Conservation (phyloP, 768 basidiomycete genomes). For the Tubosaeta brunneosetosa region DNA sequence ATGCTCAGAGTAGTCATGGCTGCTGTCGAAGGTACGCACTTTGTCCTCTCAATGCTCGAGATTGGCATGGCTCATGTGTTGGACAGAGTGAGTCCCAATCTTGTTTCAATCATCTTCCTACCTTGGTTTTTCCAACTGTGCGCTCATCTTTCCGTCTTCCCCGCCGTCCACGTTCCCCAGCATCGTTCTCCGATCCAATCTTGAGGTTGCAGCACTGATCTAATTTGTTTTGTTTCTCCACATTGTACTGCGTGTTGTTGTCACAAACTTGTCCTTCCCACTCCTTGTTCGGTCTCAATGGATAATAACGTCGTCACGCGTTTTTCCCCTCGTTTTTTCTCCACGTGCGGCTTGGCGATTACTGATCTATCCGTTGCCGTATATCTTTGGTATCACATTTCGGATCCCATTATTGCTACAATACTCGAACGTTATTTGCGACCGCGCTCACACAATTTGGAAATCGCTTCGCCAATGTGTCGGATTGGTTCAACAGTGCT, state of each 20-base stretch:
- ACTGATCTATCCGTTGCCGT: slow-evolving; percentile 18
- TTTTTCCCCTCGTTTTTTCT: neutral
- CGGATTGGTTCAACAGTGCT: slow-evolving; percentile 37
- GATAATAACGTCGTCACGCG: slow-evolving; percentile 13
- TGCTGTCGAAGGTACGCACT: slow-evolving; percentile 81
- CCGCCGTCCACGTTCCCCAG: slow-evolving; percentile 20
- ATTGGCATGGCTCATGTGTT: slow-evolving; percentile 13
- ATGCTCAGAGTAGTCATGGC: slow-evolving; percentile 91
- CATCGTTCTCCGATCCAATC: slow-evolving; percentile 37
- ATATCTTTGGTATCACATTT: slow-evolving; percentile 23
- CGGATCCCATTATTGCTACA: slow-evolving; percentile 20
- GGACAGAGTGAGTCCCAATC: slow-evolving; percentile 60
- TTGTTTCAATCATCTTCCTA: slow-evolving; percentile 23
- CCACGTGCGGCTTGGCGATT: slow-evolving; percentile 6
- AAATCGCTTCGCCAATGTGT: slow-evolving; percentile 7
- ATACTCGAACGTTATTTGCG: slow-evolving; percentile 4
- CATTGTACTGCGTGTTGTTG: slow-evolving; percentile 15
- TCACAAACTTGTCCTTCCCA: slow-evolving; percentile 17
- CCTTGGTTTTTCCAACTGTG: slow-evolving; percentile 16
- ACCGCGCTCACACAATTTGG: slow-evolving; percentile 1
- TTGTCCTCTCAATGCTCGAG: neutral
- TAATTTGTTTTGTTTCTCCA: slow-evolving; percentile 23
- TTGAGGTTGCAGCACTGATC: slow-evolving; percentile 32
- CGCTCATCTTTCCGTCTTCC: slow-evolving; percentile 25
- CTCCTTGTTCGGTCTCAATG: slow-evolving; percentile 15